phyloP scores from a whole-genome alignment of 768 basidiomycete species.

The Russula lepida region DNA sequence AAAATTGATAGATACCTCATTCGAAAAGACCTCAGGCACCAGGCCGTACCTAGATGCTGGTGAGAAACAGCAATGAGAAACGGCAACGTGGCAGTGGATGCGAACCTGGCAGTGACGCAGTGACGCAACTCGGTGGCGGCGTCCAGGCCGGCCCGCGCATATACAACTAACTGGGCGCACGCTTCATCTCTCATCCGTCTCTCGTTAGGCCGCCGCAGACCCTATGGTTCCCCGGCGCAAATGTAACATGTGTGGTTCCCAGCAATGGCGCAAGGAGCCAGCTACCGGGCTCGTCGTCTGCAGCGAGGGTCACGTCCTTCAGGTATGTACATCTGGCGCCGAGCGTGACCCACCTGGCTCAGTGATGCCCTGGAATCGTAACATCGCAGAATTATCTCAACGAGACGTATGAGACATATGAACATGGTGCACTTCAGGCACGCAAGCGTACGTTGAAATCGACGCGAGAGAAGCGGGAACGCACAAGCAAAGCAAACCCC shows the following conservation, averaged over 20 bases:
- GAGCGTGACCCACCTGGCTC: neutral
- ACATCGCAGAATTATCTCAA: constrained; percentile 64
- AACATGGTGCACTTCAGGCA: constrained; percentile 52
- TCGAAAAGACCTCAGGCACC: neutral
- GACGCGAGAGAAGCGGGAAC: constrained; percentile 43
- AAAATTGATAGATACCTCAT: constrained; percentile 48
- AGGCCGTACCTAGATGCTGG: constrained; percentile 11
- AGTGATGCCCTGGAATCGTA: neutral
- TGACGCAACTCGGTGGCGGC: neutral
- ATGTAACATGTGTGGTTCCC: constrained; percentile 75
- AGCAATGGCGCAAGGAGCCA: constrained; percentile 81
- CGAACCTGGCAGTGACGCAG: neutral
- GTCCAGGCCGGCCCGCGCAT: neutral
- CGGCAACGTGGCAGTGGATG: neutral
- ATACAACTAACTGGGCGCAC: neutral
- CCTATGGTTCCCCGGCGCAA: constrained; percentile 53
- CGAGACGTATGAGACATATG: constrained; percentile 66
- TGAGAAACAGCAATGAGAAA: constrained; percentile 4
- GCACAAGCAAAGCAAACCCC: constrained; percentile 46
- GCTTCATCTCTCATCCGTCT: neutral
- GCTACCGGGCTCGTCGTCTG: constrained; percentile 76
- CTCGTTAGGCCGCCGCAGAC: neutral
- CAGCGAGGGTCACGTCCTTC: constrained; percentile 85
- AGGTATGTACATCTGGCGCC: constrained; percentile 40
- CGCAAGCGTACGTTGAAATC: constrained; percentile 60